Evolutionary conservation across 148 eudicot species (phyloP), one percentile per base, ranked within the genome.

Genomic region (Pharnaceum exiguum): DNA sequence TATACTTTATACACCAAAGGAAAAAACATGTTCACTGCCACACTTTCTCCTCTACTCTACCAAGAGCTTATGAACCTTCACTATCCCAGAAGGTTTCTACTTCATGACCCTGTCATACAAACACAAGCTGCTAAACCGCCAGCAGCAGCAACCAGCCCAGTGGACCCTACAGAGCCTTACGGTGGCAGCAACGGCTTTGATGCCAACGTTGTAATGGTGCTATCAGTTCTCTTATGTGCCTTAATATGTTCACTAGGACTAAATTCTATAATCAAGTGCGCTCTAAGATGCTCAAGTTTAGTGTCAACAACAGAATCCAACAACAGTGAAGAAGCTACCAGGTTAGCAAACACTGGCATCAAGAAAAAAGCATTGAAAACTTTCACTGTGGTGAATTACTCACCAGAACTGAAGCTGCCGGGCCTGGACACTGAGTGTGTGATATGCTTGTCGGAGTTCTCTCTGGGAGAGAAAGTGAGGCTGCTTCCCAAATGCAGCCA

Each of bases 401-500:
- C 85, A 28, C 66, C 72, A 2, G 86, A 66, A 11, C 62, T 78
- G 31, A 82, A 84, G 21, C 66, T 79, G 18, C 91, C 89, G 0
- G 91, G 95, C 4, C 26, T 82, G 49, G 85, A 66, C 66, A 57
- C 81, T 0, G 95, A 84, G 56, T 90, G 97, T 49, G 91, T 68
- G 25, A 90, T 90, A 36, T 90, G 97, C 70, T 64, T 90, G 31
- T 79, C 95, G 0, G 97, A 90, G 53, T 90, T 90, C 31, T 37
- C 67, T 4, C n/a, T 63, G 1, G 95, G 86, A 3, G 95, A 87
- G 46, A 71, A 51, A 16, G 72, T 90, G 5, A 72, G 69, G 51
- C 77, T 90, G 13, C 69, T 90, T 26, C 97, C 97, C 2, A 90
- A 78, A 70, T 90, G 97, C 72, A 68, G 76, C 66, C 95, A 90